Evolutionary conservation across 495 filamentous ascomycete genomes (phyloP).

Genomic region (Staphylotrichum longicolle): DNA sequence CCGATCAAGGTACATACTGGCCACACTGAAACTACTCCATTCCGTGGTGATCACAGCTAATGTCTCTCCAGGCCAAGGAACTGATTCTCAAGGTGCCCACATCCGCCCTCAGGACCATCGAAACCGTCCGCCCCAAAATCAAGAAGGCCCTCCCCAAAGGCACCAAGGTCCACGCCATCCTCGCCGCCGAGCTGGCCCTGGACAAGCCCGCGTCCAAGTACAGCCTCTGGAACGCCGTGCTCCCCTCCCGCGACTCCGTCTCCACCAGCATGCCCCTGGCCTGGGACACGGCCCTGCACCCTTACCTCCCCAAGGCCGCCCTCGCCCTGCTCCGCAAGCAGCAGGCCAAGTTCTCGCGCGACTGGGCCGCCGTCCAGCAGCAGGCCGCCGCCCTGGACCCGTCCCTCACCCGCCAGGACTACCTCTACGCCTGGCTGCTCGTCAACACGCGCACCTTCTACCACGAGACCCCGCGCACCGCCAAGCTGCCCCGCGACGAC

Average conservation of each 20-base stretch:
- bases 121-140: conserved; percentile 54
- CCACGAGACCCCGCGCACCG: conserved; percentile 51
- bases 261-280: conserved; percentile 63
- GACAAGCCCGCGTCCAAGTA: conserved; percentile 35
- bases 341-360: conserved; percentile 57
- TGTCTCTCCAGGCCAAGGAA: conserved; percentile 46
- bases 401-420: conserved; percentile 50
- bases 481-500: conserved; percentile 57
- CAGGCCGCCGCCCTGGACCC: background rate
- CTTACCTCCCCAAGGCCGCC: conserved; percentile 48
- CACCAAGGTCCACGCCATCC: conserved; percentile 63
- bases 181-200: conserved; percentile 67
- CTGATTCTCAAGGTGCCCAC: conserved; percentile 63
- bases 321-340: conserved; percentile 58
- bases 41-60: conserved; percentile 4
- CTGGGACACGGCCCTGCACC: conserved; percentile 55
- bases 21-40: background rate
- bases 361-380: conserved; percentile 54
- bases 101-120: conserved; percentile 58
- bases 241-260: conserved; percentile 62
- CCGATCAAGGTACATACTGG: conserved; percentile 53
- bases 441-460: conserved; percentile 85
- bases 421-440: conserved; percentile 72
- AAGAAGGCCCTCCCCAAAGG: conserved; percentile 47
- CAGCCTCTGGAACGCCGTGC: conserved; percentile 63